Percentiles rank a stretch among this genome's conserved stretches.
Evolutionary conservation across 495 filamentous ascomycete genomes (phyloP).

Genomic region (Podospora comata): DNA sequence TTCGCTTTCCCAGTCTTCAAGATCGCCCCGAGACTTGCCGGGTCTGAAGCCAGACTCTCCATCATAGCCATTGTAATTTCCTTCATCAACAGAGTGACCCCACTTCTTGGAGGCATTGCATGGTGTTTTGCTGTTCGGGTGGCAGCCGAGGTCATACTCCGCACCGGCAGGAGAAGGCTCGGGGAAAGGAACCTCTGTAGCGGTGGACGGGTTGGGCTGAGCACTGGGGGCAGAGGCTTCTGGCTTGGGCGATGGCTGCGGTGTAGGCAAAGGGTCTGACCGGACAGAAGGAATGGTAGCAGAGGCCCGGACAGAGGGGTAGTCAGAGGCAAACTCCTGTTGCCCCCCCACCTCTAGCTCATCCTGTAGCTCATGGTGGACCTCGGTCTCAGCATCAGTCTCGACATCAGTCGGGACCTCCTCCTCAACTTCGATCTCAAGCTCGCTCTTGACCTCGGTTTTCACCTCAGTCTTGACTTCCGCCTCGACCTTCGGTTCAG

Average conservation of each 20-base stretch:
- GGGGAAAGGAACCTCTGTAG: not conserved
- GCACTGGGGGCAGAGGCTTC: not conserved
- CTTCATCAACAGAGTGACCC: too few relatives aligned
- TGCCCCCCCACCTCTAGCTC: not conserved
- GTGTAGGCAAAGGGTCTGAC: not conserved
- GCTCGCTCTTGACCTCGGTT: conserved; percentile 4
- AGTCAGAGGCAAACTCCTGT: not conserved
- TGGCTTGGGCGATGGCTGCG: not conserved
- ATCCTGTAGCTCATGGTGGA: not conserved
- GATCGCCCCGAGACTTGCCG: not conserved
- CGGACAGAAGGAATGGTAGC: not conserved
- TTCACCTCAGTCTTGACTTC: not conserved
- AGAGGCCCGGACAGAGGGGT: not conserved
- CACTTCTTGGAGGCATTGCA: conserved; percentile 6
- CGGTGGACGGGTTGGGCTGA: not conserved
- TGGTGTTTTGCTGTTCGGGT: not conserved
- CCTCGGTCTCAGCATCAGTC: not conserved
- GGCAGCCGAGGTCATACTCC: not conserved
- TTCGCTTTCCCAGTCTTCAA: not conserved
- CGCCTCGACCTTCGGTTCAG: conserved; percentile 1
- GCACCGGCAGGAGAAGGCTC: not conserved
- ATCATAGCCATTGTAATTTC: not conserved
- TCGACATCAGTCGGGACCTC: not conserved
- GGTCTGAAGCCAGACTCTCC: not conserved
- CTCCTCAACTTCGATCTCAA: not conserved